Percentiles rank a stretch among this genome's conserved stretches.
Evolutionary conservation across 352 stramenopile genomes (phyloP).

Genomic region (Pythium inflatum): DNA sequence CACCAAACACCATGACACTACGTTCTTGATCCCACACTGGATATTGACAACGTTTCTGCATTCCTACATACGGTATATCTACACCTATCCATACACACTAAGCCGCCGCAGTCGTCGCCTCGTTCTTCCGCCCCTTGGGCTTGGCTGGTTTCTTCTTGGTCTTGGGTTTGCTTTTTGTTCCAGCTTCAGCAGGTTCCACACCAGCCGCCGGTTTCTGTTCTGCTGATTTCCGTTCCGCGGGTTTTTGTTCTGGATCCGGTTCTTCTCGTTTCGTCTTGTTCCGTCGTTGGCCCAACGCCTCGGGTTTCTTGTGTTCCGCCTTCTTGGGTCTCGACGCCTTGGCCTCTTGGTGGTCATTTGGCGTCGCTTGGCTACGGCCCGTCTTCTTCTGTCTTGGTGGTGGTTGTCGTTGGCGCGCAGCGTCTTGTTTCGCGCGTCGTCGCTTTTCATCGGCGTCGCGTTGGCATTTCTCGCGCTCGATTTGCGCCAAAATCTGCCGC

Average conservation of each 20-base stretch:
- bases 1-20: background rate
- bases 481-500: conserved; percentile 65
- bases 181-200: background rate
- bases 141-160: conserved; percentile 10
- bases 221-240: background rate
- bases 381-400: background rate
- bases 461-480: conserved; percentile 45
- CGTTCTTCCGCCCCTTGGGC: background rate
- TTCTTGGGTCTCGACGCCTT: conserved; percentile 9
- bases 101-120: conserved; percentile 7
- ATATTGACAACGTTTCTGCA: no score
- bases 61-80: background rate
- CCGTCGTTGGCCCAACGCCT: no score
- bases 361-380: background rate
- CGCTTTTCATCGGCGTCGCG: conserved; percentile 27
- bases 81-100: background rate
- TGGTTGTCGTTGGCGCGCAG: background rate
- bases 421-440: conserved; percentile 5
- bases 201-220: background rate
- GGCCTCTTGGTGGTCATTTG: conserved; percentile 13
- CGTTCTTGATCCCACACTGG: background rate
- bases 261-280: background rate
- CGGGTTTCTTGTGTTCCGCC: no score
- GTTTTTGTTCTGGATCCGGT: background rate
- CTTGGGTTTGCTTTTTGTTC: conserved; percentile 3